These are phyloP conservation scores for Xylariales sp. DNA, from an alignment of 2,329 filamentous ascomycete genomes.

Conservation along the genomic window DNA sequence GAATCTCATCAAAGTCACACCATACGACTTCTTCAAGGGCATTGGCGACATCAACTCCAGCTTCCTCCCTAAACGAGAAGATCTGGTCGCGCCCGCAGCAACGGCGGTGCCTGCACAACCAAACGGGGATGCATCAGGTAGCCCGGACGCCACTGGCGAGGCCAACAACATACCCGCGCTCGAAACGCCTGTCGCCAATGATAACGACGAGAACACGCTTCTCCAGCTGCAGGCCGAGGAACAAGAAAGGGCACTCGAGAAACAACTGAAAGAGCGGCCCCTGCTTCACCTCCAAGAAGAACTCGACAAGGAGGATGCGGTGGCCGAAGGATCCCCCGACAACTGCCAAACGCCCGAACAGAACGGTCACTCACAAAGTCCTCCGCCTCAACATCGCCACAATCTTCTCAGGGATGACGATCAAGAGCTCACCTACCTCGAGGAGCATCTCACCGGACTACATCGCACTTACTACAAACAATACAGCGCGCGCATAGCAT, in stretches of 20 bases:
- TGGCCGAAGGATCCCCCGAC: conserved; percentile 23
- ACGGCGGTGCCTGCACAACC: conserved; percentile 8
- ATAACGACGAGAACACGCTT: conserved; percentile 32
- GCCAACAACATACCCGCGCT: conserved; percentile 13
- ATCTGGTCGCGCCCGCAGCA: conserved; percentile 33
- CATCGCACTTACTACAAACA: conserved; percentile 79
- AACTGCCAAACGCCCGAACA: conserved; percentile 15
- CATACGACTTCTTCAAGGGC: conserved; percentile 96
- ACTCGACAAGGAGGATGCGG: conserved; percentile 78
- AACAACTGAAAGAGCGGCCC: conserved; percentile 84
- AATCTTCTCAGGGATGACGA: conserved; percentile 86
- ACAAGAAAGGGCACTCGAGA: conserved; percentile 81
- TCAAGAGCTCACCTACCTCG: conserved; percentile 70
- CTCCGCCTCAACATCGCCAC: conserved; percentile 51
- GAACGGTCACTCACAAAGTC: conserved; percentile 25
- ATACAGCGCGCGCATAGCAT: conserved; percentile 60
- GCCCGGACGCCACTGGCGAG: conserved; percentile 7
- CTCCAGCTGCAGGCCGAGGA: conserved; percentile 75
- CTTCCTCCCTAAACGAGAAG: conserved; percentile 77
- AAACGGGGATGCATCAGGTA: conserved; percentile 15
- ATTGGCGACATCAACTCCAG: conserved; percentile 99
- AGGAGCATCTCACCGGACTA: conserved; percentile 68
- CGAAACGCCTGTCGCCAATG: conserved; percentile 15
- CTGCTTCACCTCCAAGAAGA: conserved; percentile 88
- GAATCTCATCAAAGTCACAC: conserved; percentile 90